Percentiles rank a stretch among this genome's conserved stretches.
phyloP scores from a whole-genome alignment of 495 filamentous ascomycete species.

The Penicillium argentinense region DNA sequence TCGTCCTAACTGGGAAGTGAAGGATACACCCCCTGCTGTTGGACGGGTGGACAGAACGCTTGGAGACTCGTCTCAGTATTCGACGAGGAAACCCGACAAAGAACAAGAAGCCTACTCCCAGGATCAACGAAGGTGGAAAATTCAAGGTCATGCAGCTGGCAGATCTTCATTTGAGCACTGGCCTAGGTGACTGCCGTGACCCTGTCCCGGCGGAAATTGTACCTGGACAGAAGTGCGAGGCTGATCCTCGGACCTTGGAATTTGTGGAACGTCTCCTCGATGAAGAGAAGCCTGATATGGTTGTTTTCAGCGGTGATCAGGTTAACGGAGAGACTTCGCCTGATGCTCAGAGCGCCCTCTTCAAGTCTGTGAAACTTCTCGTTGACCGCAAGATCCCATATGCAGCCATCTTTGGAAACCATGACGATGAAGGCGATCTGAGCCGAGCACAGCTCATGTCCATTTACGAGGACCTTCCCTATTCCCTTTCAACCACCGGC shows the following conservation, averaged over 20 bases:
- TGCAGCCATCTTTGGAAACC: slow-evolving; percentile 93
- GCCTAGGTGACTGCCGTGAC: slow-evolving; percentile 81
- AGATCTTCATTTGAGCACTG: slow-evolving; percentile 89
- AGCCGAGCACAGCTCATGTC: slow-evolving; percentile 76
- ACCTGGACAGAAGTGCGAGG: slow-evolving; percentile 78
- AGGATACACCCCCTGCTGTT: slow-evolving; percentile 68
- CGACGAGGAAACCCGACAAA: slow-evolving; percentile 65
- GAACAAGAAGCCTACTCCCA: slow-evolving; percentile 63
- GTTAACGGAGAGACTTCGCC: slow-evolving; percentile 91
- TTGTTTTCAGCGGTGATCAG: slow-evolving; percentile 89
- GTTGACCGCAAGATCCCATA: slow-evolving; percentile 88
- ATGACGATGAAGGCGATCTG: slow-evolving; percentile 90
- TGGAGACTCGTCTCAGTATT: slow-evolving; percentile 70
- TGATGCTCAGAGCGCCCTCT: slow-evolving; percentile 89
- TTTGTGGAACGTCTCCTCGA: slow-evolving; percentile 82
- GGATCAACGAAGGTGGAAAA: slow-evolving; percentile 81
- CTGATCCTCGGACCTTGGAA: slow-evolving; percentile 87
- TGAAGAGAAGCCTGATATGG: slow-evolving; percentile 87
- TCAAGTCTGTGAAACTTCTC: slow-evolving; percentile 87
- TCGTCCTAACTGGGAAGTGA: slow-evolving; percentile 76
- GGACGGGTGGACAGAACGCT: slow-evolving; percentile 57
- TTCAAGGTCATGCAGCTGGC: slow-evolving; percentile 97
- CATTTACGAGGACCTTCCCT: slow-evolving; percentile 81
- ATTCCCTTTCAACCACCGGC: slow-evolving; percentile 79
- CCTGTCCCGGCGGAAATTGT: slow-evolving; percentile 64